Base-by-base conservation (phyloP, 1,139 yeast genomes). In the Suhomyces guaymorum region DNA sequence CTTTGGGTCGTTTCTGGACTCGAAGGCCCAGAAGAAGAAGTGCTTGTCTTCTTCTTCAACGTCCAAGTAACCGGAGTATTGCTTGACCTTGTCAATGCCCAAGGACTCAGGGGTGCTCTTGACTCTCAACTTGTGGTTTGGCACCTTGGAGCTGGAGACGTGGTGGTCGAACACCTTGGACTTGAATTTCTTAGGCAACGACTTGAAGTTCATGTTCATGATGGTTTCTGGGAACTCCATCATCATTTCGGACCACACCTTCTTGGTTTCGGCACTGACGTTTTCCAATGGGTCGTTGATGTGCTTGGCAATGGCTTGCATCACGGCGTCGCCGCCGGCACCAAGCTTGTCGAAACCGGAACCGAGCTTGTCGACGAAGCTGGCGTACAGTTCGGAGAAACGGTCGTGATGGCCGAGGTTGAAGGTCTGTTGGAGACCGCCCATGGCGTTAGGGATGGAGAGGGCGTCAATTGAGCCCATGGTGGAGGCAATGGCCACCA, bases 31-130 rank as follows among this genome's bases (percentile, higher is more conserved):
- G 62, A 73, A 83, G 63, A 82, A 83, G 55, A 82, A 78, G 61
- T 88, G 96, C 65, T 87, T 88, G 54, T 84, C 94, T 48, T 82
- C 85, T 7, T 41, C 46, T 17, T 40, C 43, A 35, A 86, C 82
- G 57, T 89, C 96, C 55, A 89, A 73, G 61, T 89, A 89, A 38
- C 97, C 97, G 28, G 94, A 77, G 57, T 80, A 82, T 61, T 88
- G 96, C 55, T 82, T 81, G 33, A 82, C 89, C 26, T 70, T 66
- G 62, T 89, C 97, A 42, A 89, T 61, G 20, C 90, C 94, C 50
- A 87, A 73, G 25, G 64, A 65, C 42, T 70, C 70, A 4, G 58
- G 55, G 27, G 71, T 65, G 16, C 72, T 59, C 56, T 81, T 80
- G 48, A 78, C 78, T 59, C 89, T 73, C 62, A 82, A 71, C 44